phyloP scores from a whole-genome alignment of 177 flowering plant species.

The Vitis hybrid region DNA sequence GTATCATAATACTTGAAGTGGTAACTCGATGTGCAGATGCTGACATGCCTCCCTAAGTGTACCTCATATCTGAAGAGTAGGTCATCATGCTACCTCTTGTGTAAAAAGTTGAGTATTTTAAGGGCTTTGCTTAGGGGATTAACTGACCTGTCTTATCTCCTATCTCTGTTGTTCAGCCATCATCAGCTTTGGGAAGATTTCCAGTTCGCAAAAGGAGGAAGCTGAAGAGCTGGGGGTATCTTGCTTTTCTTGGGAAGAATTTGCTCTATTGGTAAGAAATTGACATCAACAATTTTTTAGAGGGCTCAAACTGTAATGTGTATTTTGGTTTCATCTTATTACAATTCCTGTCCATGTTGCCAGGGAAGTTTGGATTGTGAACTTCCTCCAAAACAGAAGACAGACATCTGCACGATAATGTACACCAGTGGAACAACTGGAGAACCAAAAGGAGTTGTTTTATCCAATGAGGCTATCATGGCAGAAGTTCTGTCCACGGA shows the following conservation, averaged over 20 bases:
- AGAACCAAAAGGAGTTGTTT: slow-evolving; percentile 94
- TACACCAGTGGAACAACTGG: slow-evolving; percentile 99
- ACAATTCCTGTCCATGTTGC: not conserved
- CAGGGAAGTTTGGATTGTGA: slow-evolving; percentile 63
- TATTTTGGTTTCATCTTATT: not conserved
- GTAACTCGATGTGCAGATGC: slow-evolving; percentile 54
- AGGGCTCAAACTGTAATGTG: not conserved
- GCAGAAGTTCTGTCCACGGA: slow-evolving; percentile 67
- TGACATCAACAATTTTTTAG: not conserved
- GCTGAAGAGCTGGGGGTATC: slow-evolving; percentile 70
- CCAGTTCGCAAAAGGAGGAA: slow-evolving; percentile 63
- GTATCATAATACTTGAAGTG: not conserved
- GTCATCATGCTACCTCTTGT: slow-evolving; percentile 16
- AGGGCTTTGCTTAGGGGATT: not conserved
- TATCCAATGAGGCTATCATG: slow-evolving; percentile 58
- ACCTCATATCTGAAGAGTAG: slow-evolving; percentile 67
- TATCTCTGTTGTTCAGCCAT: slow-evolving; percentile 56
- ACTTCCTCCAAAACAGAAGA: slow-evolving; percentile 61
- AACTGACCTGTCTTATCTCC: slow-evolving; percentile 4
- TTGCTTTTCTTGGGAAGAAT: slow-evolving; percentile 89
- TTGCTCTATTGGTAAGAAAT: slow-evolving; percentile 50
- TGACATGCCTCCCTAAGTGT: slow-evolving; percentile 70
- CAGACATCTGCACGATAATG: slow-evolving; percentile 84
- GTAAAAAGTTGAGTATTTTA: not conserved
- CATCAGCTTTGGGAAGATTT: slow-evolving; percentile 75